Evolutionary conservation across 2,329 filamentous ascomycete genomes (phyloP), one percentile per base, ranked within the genome.

Genomic region (Fusarium lateritium): DNA sequence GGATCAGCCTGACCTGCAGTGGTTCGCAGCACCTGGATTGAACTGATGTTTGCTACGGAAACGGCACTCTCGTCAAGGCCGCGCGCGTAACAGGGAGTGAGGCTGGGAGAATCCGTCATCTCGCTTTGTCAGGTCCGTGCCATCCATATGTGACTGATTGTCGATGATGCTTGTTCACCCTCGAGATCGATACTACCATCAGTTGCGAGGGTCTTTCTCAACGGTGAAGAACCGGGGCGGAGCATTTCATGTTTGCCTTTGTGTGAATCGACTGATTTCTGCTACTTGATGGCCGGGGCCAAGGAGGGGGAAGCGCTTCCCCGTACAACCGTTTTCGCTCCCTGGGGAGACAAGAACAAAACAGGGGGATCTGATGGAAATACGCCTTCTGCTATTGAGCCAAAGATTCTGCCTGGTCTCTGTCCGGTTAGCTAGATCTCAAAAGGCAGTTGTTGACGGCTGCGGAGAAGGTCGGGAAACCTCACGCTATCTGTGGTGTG

Each of bases 401-500:
- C 13, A 14, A 45, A 17, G 22, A 21, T 21, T 26, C 9, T 31
- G 10, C 19, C 26, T 38, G 24, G 43, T 50, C 40, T 10, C 33
- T 44, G 24, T 40, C 38, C 7, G 34, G 33, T 53, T 51, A 53
- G 42, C 24, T 28, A 33, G 50, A 34, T 49, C 14, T 56, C 9
- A 36, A 45, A 31, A 34, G 46, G 14, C 22, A 36, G 50, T 36
- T 15, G 19, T 42, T 34, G n/a, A 28, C 38, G 45, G 49, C 15
- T 62, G 28, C 56, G 66, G 66, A 61, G 49, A 57, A 67, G 58
- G 38, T 64, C 67, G 67, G 67, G 40, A 44, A 53, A 39, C 17
- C 54, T 67, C 67, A 56, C 39, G 58, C 67, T 51, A 60, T 55
- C 40, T 56, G 67, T 70, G 67, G 67, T 67, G 54, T 70, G 67